Evolutionary conservation across 129 eudicot species (phyloP).

Genomic region (Flaveria linearis): DNA sequence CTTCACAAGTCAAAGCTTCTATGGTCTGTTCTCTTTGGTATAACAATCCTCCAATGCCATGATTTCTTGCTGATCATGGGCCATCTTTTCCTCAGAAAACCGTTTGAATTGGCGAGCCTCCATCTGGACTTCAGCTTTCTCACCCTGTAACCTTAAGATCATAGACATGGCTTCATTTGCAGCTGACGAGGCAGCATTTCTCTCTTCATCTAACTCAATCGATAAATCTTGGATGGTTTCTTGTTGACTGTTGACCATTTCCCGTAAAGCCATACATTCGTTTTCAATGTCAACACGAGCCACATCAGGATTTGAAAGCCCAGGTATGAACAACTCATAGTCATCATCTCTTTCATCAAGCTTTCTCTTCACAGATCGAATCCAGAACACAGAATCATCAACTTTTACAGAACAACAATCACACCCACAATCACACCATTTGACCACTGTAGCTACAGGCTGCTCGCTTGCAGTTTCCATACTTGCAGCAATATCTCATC

Average conservation of each 20-base stretch:
- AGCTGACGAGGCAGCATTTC: constrained; percentile 87
- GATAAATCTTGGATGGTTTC: constrained; percentile 63
- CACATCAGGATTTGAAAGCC: constrained; percentile 51
- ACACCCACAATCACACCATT: constrained; percentile 62
- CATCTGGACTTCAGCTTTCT: constrained; percentile 91
- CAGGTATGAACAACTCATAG: constrained; percentile 41
- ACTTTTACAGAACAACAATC: constrained; percentile 48
- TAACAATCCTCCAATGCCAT: constrained; percentile 69
- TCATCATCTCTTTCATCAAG: constrained; percentile 55
- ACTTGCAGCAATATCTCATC: constrained; percentile 31
- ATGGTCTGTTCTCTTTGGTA: constrained; percentile 79
- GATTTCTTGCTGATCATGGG: constrained; percentile 79
- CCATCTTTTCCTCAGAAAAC: constrained; percentile 87
- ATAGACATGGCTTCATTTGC: constrained; percentile 96
- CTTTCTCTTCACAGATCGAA: constrained; percentile 69
- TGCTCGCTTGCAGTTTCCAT: constrained; percentile 51
- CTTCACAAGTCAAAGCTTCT: constrained; percentile 73
- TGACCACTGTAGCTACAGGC: constrained; percentile 44
- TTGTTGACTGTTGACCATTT: constrained; percentile 77
- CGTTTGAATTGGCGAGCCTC: constrained; percentile 84
- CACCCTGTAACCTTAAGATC: constrained; percentile 93
- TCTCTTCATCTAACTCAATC: constrained; percentile 84
- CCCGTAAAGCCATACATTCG: constrained; percentile 70
- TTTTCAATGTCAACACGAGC: constrained; percentile 77
- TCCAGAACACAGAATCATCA: constrained; percentile 46